phyloP scores from a whole-genome alignment of 805 yeast genomes.

The Candida sakaeoensis region DNA sequence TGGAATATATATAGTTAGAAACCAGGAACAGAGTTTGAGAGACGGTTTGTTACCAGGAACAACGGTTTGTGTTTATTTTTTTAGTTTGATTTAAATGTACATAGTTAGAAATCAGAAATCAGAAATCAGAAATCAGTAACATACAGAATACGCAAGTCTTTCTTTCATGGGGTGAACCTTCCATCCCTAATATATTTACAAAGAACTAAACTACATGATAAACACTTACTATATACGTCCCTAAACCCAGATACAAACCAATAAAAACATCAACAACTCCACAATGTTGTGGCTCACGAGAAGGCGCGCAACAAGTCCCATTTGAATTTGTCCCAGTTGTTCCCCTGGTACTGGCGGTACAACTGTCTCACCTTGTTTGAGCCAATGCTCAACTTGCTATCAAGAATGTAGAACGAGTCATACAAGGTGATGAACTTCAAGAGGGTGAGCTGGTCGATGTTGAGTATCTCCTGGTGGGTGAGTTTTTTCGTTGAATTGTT shows the following conservation, averaged over 20 bases:
- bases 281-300: not conserved
- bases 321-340: conserved; percentile 13
- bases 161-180: no score
- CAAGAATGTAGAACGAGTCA: conserved; percentile 25
- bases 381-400: conserved; percentile 7
- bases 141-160: no score
- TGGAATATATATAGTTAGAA: no score
- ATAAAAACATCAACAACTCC: not conserved
- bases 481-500: conserved; percentile 18
- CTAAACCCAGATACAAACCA: conserved; percentile 1
- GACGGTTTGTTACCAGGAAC: no score
- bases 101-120: not conserved
- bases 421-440: conserved; percentile 31
- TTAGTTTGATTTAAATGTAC: not conserved
- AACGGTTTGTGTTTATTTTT: no score
- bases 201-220: no score
- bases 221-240: not conserved
- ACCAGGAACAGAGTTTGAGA: no score
- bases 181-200: not conserved
- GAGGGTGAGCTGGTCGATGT: conserved; percentile 29
- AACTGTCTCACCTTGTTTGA: conserved; percentile 9
- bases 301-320: conserved; percentile 12
- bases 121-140: no score
- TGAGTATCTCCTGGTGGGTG: conserved; percentile 5
- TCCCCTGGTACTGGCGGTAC: conserved; percentile 6